A percentile compares a stretch with the other conserved stretches of the same genome.
Conservation (phyloP, 768 basidiomycete genomes). For the Tricholoma saponaceum region DNA sequence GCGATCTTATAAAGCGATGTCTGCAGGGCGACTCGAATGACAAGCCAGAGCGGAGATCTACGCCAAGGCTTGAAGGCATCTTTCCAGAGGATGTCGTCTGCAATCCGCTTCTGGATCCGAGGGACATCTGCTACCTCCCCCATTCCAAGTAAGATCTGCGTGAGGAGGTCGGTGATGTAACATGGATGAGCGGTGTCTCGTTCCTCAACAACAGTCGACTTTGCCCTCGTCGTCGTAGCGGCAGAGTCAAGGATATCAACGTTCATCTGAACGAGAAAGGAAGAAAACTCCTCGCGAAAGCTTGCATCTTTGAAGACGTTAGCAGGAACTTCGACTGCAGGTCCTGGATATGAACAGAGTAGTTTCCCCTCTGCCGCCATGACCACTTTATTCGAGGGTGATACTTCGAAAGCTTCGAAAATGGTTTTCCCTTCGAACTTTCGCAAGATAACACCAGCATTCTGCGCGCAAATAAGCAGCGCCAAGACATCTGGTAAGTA, state of each 20-base stretch:
- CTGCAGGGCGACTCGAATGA: constrained; percentile 43
- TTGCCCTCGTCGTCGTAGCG: constrained; percentile 34
- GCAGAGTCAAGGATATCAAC: constrained; percentile 28
- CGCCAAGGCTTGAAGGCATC: constrained; percentile 40
- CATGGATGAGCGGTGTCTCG: constrained; percentile 40
- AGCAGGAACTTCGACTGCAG: constrained; percentile 34
- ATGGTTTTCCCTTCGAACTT: constrained; percentile 20
- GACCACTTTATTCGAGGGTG: constrained; percentile 29
- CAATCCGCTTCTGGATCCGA: constrained; percentile 37
- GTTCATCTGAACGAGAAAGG: constrained; percentile 36
- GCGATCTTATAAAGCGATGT: constrained; percentile 22
- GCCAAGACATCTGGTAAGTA: constrained; percentile 24
- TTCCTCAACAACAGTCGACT: constrained; percentile 27
- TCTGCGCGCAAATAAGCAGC: constrained; percentile 41
- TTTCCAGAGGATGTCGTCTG: constrained; percentile 44
- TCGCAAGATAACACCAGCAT: constrained; percentile 42
- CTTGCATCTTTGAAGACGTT: constrained; percentile 18
- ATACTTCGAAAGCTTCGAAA: constrained; percentile 46
- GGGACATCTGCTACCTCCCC: constrained; percentile 23
- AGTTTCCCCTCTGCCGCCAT: constrained; percentile 39
- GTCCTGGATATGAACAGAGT: constrained; percentile 41
- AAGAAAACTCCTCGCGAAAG: constrained; percentile 31
- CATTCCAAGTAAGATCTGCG: constrained; percentile 38
- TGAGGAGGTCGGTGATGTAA: constrained; percentile 46
- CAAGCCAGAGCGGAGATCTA: constrained; percentile 46